Conservation (phyloP, 441 rosid genomes). For the Erysimum pusillum region DNA sequence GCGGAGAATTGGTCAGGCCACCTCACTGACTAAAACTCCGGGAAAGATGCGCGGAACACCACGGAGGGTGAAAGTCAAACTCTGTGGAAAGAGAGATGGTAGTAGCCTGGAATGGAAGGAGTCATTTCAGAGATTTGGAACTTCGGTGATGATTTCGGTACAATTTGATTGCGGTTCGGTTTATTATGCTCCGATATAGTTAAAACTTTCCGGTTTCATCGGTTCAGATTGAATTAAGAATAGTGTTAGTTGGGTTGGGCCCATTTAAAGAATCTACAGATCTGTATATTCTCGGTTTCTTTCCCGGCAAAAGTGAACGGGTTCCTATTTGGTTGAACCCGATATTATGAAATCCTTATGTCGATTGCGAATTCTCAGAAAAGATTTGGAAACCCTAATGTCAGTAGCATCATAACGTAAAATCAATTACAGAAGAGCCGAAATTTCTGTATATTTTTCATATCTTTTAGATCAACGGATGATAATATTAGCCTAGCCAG, state of each 20-base stretch:
- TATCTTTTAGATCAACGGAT: neutral
- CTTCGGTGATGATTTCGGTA: neutral
- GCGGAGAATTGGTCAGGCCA: neutral
- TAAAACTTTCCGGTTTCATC: neutral
- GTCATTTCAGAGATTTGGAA: neutral
- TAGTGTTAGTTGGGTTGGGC: conserved; percentile 2
- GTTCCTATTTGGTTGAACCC: neutral
- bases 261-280: neutral
- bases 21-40: conserved; percentile 6
- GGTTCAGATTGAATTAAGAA: neutral
- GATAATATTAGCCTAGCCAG: neutral
- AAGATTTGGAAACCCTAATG: neutral
- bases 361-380: neutral
- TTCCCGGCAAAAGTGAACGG: conserved; percentile 8
- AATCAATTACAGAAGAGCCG: neutral
- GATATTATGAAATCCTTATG: neutral
- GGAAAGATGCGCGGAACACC: neutral
- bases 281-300: neutral
- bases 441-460: neutral
- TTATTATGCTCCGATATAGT: neutral
- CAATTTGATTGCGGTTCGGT: conserved; percentile 5
- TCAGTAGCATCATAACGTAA: neutral
- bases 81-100: conserved; percentile 9
- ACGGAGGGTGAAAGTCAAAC: conserved; percentile 43
- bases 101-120: neutral